Evolutionary conservation across 352 stramenopile species (phyloP).

Genomic region (Globisporangium nagaii): DNA sequence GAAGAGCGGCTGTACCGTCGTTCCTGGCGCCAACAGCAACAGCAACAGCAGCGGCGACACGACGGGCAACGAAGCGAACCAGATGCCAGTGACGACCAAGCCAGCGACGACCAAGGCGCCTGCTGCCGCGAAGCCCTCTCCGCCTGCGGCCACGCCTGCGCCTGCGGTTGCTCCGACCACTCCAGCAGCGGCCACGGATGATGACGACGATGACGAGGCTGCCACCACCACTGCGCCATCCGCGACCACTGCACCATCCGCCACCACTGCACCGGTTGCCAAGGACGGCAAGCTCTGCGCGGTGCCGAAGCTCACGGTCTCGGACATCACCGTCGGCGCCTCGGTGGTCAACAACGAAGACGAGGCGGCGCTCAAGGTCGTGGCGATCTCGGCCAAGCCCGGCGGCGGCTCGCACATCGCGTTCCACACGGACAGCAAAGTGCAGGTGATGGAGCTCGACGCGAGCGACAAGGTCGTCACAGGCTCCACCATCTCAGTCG

Average conservation of each 20-base stretch:
- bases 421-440: slow-evolving; percentile 42
- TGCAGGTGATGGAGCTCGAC: slow-evolving; percentile 44
- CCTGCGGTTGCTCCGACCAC: neutral
- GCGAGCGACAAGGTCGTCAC: slow-evolving; percentile 38
- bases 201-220: neutral
- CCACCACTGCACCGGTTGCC: slow-evolving; percentile 5
- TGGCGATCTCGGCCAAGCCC: slow-evolving; percentile 39
- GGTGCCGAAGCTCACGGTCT: slow-evolving; percentile 31
- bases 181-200: neutral
- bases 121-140: neutral
- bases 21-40: neutral
- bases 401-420: slow-evolving; percentile 39
- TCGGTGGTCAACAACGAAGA: slow-evolving; percentile 38
- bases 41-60: neutral
- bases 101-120: slow-evolving; percentile 1
- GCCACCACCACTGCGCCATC: slow-evolving; percentile 1
- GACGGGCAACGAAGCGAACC: neutral
- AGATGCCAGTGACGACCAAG: neutral
- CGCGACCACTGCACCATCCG: slow-evolving; percentile 1
- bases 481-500: slow-evolving; percentile 21
- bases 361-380: slow-evolving; percentile 37
- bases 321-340: slow-evolving; percentile 31
- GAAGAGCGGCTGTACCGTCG: slow-evolving; percentile 4
- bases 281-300: slow-evolving; percentile 34
- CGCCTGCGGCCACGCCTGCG: neutral